A percentile compares a stretch with the other conserved stretches of the same genome.
Evolutionary conservation across 73 alveolate species (phyloP).

Genomic region (Uronychia setigera): DNA sequence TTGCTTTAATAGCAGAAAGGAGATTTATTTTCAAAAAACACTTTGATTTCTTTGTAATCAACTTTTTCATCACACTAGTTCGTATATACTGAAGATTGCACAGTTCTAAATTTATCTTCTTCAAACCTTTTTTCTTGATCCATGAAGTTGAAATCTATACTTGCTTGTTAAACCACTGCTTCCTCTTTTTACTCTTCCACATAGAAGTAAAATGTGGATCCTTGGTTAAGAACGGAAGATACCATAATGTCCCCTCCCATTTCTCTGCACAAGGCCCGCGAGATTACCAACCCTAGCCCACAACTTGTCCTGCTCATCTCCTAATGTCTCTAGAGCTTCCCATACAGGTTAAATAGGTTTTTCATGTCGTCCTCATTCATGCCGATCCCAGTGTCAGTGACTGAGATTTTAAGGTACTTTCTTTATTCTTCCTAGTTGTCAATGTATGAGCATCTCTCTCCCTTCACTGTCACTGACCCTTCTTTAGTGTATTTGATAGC

Average conservation of each 20-base stretch:
- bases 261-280: slow-evolving; percentile 11
- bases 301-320: slow-evolving; percentile 20
- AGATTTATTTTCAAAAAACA: too few species aligned
- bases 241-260: slow-evolving; percentile 41
- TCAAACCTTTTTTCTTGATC: too few species aligned
- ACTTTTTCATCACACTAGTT: too few species aligned
- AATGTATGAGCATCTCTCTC: too few species aligned
- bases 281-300: slow-evolving; percentile 32
- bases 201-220: slow-evolving; percentile 26
- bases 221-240: background rate
- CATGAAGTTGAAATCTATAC: too few species aligned
- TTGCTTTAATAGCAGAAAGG: too few species aligned
- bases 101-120: too few species aligned
- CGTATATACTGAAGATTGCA: too few species aligned
- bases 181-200: too few species aligned
- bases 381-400: slow-evolving; percentile 47
- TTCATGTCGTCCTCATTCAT: slow-evolving; percentile 1
- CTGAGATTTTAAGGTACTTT: background rate
- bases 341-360: slow-evolving; percentile 13
- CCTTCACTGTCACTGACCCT: slow-evolving; percentile 57
- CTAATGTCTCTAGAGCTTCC: slow-evolving; percentile 12
- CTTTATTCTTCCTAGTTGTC: too few species aligned
- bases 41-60: too few species aligned
- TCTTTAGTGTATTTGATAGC: slow-evolving; percentile 45
- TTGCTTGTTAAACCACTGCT: too few species aligned